phyloP scores from a whole-genome alignment of 208 protist genomes.

The Trypanosoma brucei region DNA sequence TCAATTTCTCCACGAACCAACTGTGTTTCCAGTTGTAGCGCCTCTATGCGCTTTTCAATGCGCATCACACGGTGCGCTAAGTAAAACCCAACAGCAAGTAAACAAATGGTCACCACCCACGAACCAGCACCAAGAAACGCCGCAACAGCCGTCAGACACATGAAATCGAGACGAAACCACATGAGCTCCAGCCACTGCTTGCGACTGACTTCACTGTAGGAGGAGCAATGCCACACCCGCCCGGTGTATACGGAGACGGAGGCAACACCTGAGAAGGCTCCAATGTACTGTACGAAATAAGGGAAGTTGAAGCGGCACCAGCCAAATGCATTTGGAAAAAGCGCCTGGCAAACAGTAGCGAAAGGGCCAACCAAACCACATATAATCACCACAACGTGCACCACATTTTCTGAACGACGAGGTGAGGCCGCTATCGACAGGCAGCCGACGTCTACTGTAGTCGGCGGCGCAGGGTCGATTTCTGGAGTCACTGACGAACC shows the following conservation, averaged over 20 bases:
- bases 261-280: constrained; percentile 41
- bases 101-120: constrained; percentile 49
- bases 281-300: constrained; percentile 33
- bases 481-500: not conserved
- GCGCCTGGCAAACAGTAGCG: constrained; percentile 31
- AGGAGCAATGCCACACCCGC: constrained; percentile 30
- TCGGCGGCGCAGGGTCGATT: too few relatives aligned
- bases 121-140: constrained; percentile 50
- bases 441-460: not conserved
- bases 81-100: constrained; percentile 51
- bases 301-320: constrained; percentile 53
- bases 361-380: constrained; percentile 44
- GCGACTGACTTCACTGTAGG: constrained; percentile 45
- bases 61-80: constrained; percentile 67
- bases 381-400: constrained; percentile 59
- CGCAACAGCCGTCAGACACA: constrained; percentile 59
- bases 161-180: constrained; percentile 82
- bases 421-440: not conserved
- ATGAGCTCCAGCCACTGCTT: constrained; percentile 74
- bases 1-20: constrained; percentile 69
- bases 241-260: constrained; percentile 39
- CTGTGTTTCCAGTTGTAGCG: constrained; percentile 51
- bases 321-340: constrained; percentile 33
- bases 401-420: constrained; percentile 19
- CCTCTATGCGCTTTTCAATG: constrained; percentile 62